Evolutionary conservation across 805 yeast species (phyloP).

Genomic region (Hermanozyma aechmeae): DNA sequence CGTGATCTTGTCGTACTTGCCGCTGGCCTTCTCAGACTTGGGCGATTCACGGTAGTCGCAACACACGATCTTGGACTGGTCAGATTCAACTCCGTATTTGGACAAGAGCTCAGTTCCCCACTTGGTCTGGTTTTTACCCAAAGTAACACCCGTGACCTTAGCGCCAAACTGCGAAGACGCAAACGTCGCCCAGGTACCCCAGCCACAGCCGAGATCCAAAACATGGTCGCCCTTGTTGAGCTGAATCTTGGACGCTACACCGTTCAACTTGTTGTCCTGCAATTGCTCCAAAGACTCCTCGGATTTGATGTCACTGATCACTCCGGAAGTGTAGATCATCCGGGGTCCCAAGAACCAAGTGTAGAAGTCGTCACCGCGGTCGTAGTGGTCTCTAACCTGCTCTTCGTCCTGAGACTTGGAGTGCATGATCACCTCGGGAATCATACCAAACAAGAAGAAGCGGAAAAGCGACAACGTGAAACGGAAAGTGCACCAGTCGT

Average conservation of each 20-base stretch:
- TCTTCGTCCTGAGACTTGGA: slow-evolving; percentile 92
- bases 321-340: slow-evolving; percentile 88
- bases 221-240: slow-evolving; percentile 63
- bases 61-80: slow-evolving; percentile 74
- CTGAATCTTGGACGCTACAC: slow-evolving; percentile 81
- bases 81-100: slow-evolving; percentile 55
- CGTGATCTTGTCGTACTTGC: slow-evolving; percentile 72
- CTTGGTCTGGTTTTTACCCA: slow-evolving; percentile 84
- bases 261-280: slow-evolving; percentile 84
- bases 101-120: slow-evolving; percentile 72
- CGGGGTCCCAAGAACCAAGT: slow-evolving; percentile 91
- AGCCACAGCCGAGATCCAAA: slow-evolving; percentile 88
- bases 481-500: slow-evolving; percentile 81
- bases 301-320: slow-evolving; percentile 57
- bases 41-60: slow-evolving; percentile 90
- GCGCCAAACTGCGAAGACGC: slow-evolving; percentile 82
- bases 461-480: slow-evolving; percentile 72
- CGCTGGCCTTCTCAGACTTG: slow-evolving; percentile 37
- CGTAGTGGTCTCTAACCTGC: slow-evolving; percentile 92
- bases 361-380: slow-evolving; percentile 93
- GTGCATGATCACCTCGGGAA: slow-evolving; percentile 89
- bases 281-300: slow-evolving; percentile 71
- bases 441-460: slow-evolving; percentile 77
- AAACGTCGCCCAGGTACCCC: slow-evolving; percentile 88
- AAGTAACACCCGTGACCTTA: slow-evolving; percentile 77